A percentile compares a stretch with the other conserved stretches of the same genome.
These are phyloP conservation scores for Termitomyces sp. DNA, from an alignment of 768 basidiomycete genomes.

Conservation along the genomic window DNA sequence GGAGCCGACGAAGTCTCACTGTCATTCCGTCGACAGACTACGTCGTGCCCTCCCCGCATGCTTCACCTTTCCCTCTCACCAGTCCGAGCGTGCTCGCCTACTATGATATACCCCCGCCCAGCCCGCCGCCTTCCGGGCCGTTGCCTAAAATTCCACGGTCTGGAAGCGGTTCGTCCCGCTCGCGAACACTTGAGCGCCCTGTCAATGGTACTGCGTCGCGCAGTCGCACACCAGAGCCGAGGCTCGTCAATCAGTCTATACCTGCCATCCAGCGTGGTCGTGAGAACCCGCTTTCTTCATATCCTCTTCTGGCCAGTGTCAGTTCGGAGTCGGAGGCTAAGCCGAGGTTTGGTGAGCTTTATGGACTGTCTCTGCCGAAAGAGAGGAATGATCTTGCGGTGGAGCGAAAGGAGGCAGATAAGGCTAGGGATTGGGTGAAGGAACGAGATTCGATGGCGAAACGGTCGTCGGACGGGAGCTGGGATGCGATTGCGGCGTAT, in stretches of 20 bases:
- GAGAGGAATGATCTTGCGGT: background rate
- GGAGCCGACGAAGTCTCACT: conserved; percentile 3
- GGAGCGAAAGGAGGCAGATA: conserved; percentile 2
- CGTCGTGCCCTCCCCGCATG: conserved; percentile 26
- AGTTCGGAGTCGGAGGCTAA: conserved; percentile 20
- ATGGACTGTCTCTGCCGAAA: conserved; percentile 17
- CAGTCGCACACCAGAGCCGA: conserved; percentile 9
- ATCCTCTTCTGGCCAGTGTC: conserved; percentile 27
- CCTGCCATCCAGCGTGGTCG: conserved; percentile 35
- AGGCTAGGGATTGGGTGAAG: conserved; percentile 4
- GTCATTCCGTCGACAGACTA: conserved; percentile 25
- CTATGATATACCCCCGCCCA: conserved; percentile 46
- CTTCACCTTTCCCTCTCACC: conserved; percentile 16
- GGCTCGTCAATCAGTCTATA: conserved; percentile 8
- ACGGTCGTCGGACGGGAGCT: conserved; percentile 16
- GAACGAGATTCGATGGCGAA: conserved; percentile 5
- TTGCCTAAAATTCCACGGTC: conserved; percentile 30
- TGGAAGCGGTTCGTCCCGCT: conserved; percentile 1
- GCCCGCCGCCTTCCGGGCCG: conserved; percentile 41
- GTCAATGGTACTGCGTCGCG: conserved; percentile 3
- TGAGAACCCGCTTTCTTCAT: conserved; percentile 46
- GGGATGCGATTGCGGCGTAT: conserved; percentile 17
- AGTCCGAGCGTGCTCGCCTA: conserved; percentile 37
- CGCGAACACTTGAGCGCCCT: conserved; percentile 3
- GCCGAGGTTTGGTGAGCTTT: conserved; percentile 24